These are phyloP conservation scores for Boletales sp. DNA, from an alignment of 768 basidiomycete species.

Conservation along the genomic window DNA sequence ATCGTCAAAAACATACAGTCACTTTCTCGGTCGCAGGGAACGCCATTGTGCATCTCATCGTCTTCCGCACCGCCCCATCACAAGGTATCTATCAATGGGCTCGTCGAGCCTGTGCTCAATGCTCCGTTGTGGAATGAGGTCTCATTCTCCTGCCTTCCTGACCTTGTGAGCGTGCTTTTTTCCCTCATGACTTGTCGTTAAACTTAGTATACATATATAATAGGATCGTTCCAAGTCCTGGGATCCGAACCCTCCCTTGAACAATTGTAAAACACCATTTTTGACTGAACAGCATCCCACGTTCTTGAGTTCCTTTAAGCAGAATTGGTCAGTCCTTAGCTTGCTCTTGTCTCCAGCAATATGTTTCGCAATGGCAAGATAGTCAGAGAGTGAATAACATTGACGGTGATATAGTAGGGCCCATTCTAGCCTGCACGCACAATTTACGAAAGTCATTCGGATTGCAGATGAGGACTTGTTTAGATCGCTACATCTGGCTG, in stretches of 20 bases:
- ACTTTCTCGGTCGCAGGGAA: background rate
- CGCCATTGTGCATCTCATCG: background rate
- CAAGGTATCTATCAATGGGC: background rate
- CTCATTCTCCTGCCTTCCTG: slow-evolving; percentile 1
- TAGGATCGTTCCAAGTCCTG: slow-evolving; percentile 58
- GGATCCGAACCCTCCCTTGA: slow-evolving; percentile 46
- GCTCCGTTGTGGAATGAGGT: slow-evolving; percentile 19
- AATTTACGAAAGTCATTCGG: slow-evolving; percentile 38
- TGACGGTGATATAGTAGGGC: slow-evolving; percentile 48
- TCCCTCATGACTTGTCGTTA: background rate
- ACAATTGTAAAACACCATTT: slow-evolving; percentile 47
- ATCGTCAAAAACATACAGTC: slow-evolving; percentile 57
- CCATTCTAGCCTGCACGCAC: slow-evolving; percentile 42
- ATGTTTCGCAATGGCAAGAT: background rate
- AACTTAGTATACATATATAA: slow-evolving; percentile 3
- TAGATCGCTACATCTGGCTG: slow-evolving; percentile 48
- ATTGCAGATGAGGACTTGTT: slow-evolving; percentile 48
- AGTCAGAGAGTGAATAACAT: background rate
- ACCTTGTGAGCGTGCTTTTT: slow-evolving; percentile 12
- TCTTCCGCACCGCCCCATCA: background rate
- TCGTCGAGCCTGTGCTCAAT: background rate
- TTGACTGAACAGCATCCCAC: slow-evolving; percentile 62
- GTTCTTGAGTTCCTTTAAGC: slow-evolving; percentile 49
- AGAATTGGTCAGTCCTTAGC: slow-evolving; percentile 48
- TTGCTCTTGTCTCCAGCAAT: background rate